phyloP scores from a whole-genome alignment of 805 yeast genomes.

The Trichomonascus vanleenenianus region DNA sequence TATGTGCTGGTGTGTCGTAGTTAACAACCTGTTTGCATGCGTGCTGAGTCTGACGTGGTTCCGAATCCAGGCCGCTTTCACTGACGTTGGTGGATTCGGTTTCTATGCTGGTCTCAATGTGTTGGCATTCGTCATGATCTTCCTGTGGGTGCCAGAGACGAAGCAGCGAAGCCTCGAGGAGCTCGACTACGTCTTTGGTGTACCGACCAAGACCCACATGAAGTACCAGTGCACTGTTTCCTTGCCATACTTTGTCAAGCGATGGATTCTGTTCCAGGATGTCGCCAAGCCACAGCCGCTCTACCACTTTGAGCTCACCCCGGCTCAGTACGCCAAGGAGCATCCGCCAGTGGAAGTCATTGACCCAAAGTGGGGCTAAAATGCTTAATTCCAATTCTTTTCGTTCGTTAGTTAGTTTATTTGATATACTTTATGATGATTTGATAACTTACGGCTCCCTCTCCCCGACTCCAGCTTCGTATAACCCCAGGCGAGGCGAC shows the following conservation, averaged over 20 bases:
- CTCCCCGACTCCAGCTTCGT: too few relatives aligned
- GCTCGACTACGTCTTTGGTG: slow-evolving; percentile 62
- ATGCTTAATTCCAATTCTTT: not conserved
- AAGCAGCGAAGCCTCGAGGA: slow-evolving; percentile 66
- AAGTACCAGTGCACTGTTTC: slow-evolving; percentile 28
- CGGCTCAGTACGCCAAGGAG: not conserved
- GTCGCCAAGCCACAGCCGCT: slow-evolving; percentile 7
- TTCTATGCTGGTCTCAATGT: slow-evolving; percentile 84
- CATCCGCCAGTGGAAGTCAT: not conserved
- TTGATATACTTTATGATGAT: too few relatives aligned
- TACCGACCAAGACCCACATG: slow-evolving; percentile 47
- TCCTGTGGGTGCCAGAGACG: slow-evolving; percentile 53
- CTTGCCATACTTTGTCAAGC: slow-evolving; percentile 11
- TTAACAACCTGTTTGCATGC: slow-evolving; percentile 46
- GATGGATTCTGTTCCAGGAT: slow-evolving; percentile 8
- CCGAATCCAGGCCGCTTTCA: slow-evolving; percentile 54
- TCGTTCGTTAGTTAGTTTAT: not conserved
- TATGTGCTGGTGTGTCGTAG: slow-evolving; percentile 46
- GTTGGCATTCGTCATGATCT: slow-evolving; percentile 56
- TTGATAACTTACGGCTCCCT: too few relatives aligned
- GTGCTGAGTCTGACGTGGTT: slow-evolving; percentile 72
- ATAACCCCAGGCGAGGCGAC: too few relatives aligned
- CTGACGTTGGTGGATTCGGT: slow-evolving; percentile 78
- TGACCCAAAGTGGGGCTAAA: not conserved
- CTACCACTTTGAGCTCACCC: slow-evolving; percentile 8